Base-by-base conservation (phyloP, 495 filamentous ascomycete genomes). In the Letharia lupina region DNA sequence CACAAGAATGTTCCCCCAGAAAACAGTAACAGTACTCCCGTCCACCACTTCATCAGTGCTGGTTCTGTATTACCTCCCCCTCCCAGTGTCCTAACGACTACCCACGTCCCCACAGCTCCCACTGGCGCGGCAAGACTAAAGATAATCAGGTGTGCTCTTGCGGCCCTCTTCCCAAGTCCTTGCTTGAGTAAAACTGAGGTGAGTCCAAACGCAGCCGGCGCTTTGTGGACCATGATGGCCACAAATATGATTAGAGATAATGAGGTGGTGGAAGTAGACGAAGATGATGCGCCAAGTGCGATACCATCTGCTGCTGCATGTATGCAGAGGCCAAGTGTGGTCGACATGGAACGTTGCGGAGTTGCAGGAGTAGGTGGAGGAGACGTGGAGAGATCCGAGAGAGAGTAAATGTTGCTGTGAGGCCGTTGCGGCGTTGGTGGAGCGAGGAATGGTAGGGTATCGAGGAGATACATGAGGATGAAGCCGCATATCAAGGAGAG, bases 231-330 rank as follows among this genome's bases (percentile, higher is more conserved):
- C 89, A 98, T 93, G 65, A 98, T 95, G 8, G 94, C 94, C 31
- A 97, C 72, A 71, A 98, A 98, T 56, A 98, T 90, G 69, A 98
- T 90, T 48, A 96, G 84, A 42, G 86, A 89, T 10, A 98, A 78
- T 20, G 87, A 89, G 50, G 83, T 83, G 68, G 89, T 85, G 23
- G 87, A 82, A 37, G 70, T 61, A n/a, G 81, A 81, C 28, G 86
- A 87, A 13, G 86, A 84, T 0, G 91, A 94, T 33, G 94, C 94
- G 6, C 94, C 94, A 70, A 98, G 85, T 0, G 94, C 94, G 59
- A 98, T 96, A 5, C 94, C 94, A 68, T 98, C 94, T n/a, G 94
- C 94, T 12, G 89, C 88, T 2, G 95, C 91, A 70, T 98, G 94
- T 66, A 98, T 98, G n/a, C 97, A 89, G 39, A 98, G 79, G 1